Evolutionary conservation across 805 yeast genomes (phyloP).

Genomic region (Schwanniomyces polymorphus): DNA sequence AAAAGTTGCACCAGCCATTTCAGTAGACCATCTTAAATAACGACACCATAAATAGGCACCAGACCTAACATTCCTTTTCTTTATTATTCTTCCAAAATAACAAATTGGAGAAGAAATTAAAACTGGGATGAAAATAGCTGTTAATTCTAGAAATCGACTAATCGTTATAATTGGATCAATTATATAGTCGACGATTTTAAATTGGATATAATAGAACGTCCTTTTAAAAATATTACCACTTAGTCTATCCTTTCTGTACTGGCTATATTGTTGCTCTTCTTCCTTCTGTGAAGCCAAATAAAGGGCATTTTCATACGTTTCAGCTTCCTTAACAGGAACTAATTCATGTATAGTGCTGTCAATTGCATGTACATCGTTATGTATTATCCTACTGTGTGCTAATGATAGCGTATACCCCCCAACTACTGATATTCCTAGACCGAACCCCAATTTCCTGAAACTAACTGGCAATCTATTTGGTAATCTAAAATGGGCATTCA

Average conservation of each 20-base stretch:
- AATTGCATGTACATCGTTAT: slow-evolving; percentile 31
- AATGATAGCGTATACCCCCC: slow-evolving; percentile 2
- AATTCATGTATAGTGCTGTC: slow-evolving; percentile 39
- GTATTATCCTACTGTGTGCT: slow-evolving; percentile 1
- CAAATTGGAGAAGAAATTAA: slow-evolving; percentile 64
- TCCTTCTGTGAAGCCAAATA: slow-evolving; percentile 62
- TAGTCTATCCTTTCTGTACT: slow-evolving; percentile 28
- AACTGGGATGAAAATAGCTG: slow-evolving; percentile 69
- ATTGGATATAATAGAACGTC: slow-evolving; percentile 40
- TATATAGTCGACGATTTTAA: slow-evolving; percentile 50
- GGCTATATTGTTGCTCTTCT: slow-evolving; percentile 34
- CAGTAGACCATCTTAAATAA: slow-evolving; percentile 64
- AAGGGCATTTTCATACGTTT: slow-evolving; percentile 70
- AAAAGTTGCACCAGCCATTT: slow-evolving; percentile 89
- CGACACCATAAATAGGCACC: slow-evolving; percentile 76
- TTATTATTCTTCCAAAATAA: slow-evolving; percentile 48
- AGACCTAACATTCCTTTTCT: slow-evolving; percentile 39
- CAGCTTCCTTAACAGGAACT: slow-evolving; percentile 48
- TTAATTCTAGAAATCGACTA: slow-evolving; percentile 67
- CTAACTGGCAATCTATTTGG: neutral
- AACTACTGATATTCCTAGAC: slow-evolving; percentile 7
- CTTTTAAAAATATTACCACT: slow-evolving; percentile 25
- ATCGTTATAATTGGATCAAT: slow-evolving; percentile 71
- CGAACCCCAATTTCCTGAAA: neutral
- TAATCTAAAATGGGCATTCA: neutral